Evolutionary conservation across 805 yeast genomes (phyloP), one percentile per base, ranked within the genome.

Genomic region (Ogataea dorogensis): DNA sequence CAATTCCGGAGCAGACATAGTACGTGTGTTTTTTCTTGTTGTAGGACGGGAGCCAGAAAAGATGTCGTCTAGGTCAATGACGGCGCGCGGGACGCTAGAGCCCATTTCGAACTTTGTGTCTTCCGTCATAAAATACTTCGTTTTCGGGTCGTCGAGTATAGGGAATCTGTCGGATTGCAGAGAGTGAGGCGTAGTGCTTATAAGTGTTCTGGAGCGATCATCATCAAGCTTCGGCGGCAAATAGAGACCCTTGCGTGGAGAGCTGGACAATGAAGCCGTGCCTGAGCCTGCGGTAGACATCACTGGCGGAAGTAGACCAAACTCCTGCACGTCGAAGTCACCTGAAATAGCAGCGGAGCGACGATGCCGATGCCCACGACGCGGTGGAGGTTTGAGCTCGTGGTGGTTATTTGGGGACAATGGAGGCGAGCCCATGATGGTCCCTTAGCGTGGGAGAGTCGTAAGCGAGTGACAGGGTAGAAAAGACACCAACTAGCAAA

Each of bases 341-440:
- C 93, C 93, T 7, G 93, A 83, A 5, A 87, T 81, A 0, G 95
- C 95, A 15, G 91, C 88, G 0, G 95, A 86, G 34, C 96, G 66
- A 51, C 86, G 75, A 53, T 87, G 96, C 28, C 85, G 75, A 61
- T 87, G 96, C 2, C 79, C 76, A 44, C 75, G 65, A 51, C 64
- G 65, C 28, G 44, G 20, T 12, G 56, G 57, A 7, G 57, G 57
- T 16, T 48, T 59, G 2, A 68, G 59, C 19, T 47, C 50, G 26
- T 33, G 22, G 18, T 25, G 38, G 22, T 34, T 37, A 6, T 23
- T n/a, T 3, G 45, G 40, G 17, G 44, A 31, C 17, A 25, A 32
- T 12, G 44, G 39, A 24, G 36, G 44, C 27, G 43, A 31, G 19
- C 36, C 27, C 38, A 39, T 36, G 22, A 31, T 13, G 34, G 26